phyloP scores from a whole-genome alignment of 768 basidiomycete genomes.

The Serpula lacrymans region DNA sequence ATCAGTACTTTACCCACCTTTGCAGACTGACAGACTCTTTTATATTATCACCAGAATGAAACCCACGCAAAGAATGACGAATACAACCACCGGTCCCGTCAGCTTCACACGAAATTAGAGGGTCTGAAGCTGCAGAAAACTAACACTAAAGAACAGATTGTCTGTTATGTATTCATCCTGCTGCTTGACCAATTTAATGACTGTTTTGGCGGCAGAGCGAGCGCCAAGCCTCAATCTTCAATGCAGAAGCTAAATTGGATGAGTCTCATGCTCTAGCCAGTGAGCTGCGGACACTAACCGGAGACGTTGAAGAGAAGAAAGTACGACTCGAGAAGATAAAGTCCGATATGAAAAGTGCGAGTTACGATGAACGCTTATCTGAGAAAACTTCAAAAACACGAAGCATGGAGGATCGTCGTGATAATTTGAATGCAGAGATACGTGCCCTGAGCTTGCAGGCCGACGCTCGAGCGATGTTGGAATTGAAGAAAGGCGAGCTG shows the following conservation, averaged over 20 bases:
- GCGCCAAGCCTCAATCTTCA: conserved; percentile 47
- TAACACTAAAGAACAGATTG: conserved; percentile 55
- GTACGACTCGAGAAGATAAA: conserved; percentile 57
- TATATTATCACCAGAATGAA: conserved; percentile 53
- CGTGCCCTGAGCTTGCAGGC: conserved; percentile 72
- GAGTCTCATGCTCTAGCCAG: conserved; percentile 50
- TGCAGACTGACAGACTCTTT: neutral
- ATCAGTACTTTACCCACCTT: neutral
- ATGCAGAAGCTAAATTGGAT: conserved; percentile 55
- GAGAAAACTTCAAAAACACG: conserved; percentile 55
- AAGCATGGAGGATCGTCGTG: conserved; percentile 63
- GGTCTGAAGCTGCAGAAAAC: conserved; percentile 51
- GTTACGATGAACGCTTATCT: conserved; percentile 60
- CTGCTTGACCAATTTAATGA: neutral
- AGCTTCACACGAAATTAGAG: conserved; percentile 54
- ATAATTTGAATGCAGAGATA: conserved; percentile 68
- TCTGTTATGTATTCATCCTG: conserved; percentile 26
- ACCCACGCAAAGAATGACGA: conserved; percentile 56
- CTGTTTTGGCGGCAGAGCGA: conserved; percentile 35
- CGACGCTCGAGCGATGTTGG: conserved; percentile 74
- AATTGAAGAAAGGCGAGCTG: conserved; percentile 67
- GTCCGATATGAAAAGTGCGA: conserved; percentile 51
- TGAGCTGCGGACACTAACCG: conserved; percentile 49
- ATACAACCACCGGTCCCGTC: conserved; percentile 56
- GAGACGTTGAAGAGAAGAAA: conserved; percentile 71